Evolutionary conservation across 140 eudicot species (phyloP), one percentile per base, ranked within the genome.

Genomic region (Anethum foeniculum): DNA sequence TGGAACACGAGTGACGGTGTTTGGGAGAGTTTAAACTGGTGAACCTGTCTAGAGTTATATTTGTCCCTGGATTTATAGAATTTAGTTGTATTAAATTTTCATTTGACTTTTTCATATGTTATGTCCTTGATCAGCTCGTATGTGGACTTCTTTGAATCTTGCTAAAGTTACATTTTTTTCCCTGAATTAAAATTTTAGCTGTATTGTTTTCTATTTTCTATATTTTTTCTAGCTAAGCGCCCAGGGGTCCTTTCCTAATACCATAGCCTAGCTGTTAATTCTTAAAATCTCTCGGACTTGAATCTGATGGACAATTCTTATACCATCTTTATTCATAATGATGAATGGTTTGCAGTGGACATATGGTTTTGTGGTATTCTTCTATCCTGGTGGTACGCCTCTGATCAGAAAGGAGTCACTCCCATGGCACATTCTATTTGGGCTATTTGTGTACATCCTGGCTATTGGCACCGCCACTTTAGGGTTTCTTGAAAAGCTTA

Each of bases 401-500:
- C 83, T 83, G 7, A 51, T 96, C 13, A 89, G 98, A 79, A 83
- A 84, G 47, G 98, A 89, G 32, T 92, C 97, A 0, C 91, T 96
- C 79, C 98, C 99, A 68, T 96, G 98, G 93, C 97, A 93, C 41
- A 93, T 86, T 44, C 75, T 93, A 39, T 86, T 91, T 51, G 99
- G 99, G 67, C 71, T 86, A 58, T 91, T 93, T 80, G 80, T 96
- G 47, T 96, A 91, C 80, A 81, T 85, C 71, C 85, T 96, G 81
- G 99, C 93, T 36, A 84, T 96, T 82, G 96, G 87, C 56, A 96
- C 84, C 72, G 92, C 99, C 1, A 78, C 90, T 36, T 82, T 96
- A 21, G 99, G 99, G 28, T 93, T 87, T 86, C 92, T 96, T 51
- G 99, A 96, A 85, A 96, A 92, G 91, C 89, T 96, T 54, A 96